A percentile compares a stretch with the other conserved stretches of the same genome.
phyloP scores from a whole-genome alignment of 345 rosid genomes.

The Pistacia integerrima region DNA sequence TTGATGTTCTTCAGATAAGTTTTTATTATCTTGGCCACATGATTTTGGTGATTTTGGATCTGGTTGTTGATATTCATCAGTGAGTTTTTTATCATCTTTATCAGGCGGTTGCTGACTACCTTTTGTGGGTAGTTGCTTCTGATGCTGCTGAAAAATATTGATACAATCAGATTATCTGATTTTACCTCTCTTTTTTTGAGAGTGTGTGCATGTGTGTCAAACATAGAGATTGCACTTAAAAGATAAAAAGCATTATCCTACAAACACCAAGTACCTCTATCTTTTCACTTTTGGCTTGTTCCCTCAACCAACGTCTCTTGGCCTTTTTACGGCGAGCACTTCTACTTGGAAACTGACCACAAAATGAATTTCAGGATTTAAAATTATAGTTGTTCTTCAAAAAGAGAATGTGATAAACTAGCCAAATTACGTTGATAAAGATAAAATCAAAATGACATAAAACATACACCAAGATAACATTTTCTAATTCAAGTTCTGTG shows the following conservation, averaged over 20 bases:
- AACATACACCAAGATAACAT: background rate
- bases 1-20: slow-evolving; percentile 33
- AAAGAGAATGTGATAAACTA: slow-evolving; percentile 12
- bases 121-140: slow-evolving; percentile 38
- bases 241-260: background rate
- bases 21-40: slow-evolving; percentile 32
- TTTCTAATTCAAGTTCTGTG: slow-evolving; percentile 2
- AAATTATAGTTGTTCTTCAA: slow-evolving; percentile 12
- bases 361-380: slow-evolving; percentile 26
- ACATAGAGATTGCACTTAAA: slow-evolving; percentile 21
- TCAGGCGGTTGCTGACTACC: slow-evolving; percentile 38
- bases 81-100: slow-evolving; percentile 30
- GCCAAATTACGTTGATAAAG: slow-evolving; percentile 19
- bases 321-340: slow-evolving; percentile 94
- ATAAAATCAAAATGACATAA: background rate
- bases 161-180: background rate
- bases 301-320: slow-evolving; percentile 77
- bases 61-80: slow-evolving; percentile 32
- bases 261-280: slow-evolving; percentile 48
- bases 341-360: slow-evolving; percentile 71
- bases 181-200: background rate
- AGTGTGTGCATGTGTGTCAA: background rate
- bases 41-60: slow-evolving; percentile 30
- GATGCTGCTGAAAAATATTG: slow-evolving; percentile 41
- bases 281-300: slow-evolving; percentile 58